phyloP scores from a whole-genome alignment of 1,284 basidiomycete genomes.

The Leccinum subrobustum region DNA sequence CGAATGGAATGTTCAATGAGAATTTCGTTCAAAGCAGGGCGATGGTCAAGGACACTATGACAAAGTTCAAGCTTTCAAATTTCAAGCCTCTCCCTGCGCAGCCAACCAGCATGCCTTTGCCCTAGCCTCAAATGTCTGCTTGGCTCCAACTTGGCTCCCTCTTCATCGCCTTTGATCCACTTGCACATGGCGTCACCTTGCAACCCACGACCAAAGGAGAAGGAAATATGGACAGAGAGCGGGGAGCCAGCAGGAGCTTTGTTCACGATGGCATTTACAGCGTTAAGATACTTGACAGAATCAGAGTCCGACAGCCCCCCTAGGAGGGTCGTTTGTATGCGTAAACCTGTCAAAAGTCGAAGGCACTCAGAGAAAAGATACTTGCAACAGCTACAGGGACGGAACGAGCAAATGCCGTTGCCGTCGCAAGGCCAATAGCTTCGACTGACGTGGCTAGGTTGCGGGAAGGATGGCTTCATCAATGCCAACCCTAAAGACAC shows the following conservation, averaged over 20 bases:
- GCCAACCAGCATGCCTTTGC: constrained; percentile 44
- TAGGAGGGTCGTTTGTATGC: constrained; percentile 14
- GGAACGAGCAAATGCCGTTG: constrained; percentile 45
- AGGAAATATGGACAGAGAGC: constrained; percentile 34
- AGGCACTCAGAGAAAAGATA: constrained; percentile 35
- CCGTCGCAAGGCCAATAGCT: constrained; percentile 47
- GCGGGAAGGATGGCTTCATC: constrained; percentile 53
- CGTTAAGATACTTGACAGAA: constrained; percentile 39
- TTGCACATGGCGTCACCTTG: constrained; percentile 48
- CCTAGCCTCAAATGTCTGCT: constrained; percentile 39
- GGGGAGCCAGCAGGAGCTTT: constrained; percentile 31
- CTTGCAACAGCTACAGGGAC: constrained; percentile 33
- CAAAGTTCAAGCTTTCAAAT: constrained; percentile 4
- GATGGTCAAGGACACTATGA: background rate
- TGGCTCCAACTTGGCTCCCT: constrained; percentile 31
- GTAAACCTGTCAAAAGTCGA: background rate
- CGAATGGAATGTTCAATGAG: background rate
- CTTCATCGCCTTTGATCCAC: constrained; percentile 44
- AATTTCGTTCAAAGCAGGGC: background rate
- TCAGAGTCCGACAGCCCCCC: constrained; percentile 42
- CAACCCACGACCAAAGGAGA: constrained; percentile 38
- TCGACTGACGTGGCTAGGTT: constrained; percentile 45
- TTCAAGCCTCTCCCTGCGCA: constrained; percentile 30
- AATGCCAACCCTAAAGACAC: constrained; percentile 38
- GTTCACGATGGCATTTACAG: constrained; percentile 39